Base-by-base conservation (phyloP, 441 rosid genomes). In the Gossypium laxum region DNA sequence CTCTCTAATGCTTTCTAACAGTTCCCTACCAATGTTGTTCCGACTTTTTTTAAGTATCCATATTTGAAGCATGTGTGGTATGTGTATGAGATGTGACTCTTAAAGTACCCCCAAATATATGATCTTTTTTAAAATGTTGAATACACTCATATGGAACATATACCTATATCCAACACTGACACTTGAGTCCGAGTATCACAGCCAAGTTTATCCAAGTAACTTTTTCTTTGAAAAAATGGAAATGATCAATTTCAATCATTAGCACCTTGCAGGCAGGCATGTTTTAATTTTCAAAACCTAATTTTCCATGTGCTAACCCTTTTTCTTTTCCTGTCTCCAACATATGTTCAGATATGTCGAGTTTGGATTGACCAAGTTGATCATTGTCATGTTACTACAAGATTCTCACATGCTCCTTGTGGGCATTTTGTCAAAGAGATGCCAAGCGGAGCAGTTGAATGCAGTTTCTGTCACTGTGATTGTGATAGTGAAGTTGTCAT, bases 311-410 rank as follows among this genome's bases (percentile, higher is more conserved):
- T 32, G 18, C 51, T 45, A 30, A n/a, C 2, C 17, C 55, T 21
- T 63, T 51, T 34, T 18, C 5, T 59, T 4, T n/a, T 10, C 10
- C 57, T 56, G 57, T 34, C 14, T 56, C 41, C 22, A 67, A 24
- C 48, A 67, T 70, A 1, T 66, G 18, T 19, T 5, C 86, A 87
- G 91, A 77, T 87, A 45, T 89, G 91, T 72, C 82, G 79, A 62
- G 91, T 88, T 34, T 79, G 88, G 92, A 83, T 92, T 68, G 90
- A 82, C 74, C 91, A 85, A 80, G 88, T 88, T 12, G 82, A 86
- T 77, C 86, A 81, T 61, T 84, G 89, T 75, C 88, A 81, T 59
- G 87, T 86, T 15, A 80, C 81, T 68, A 89, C 90, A 10, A 81
- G 84, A 78, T 71, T 86, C 73, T 74, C 87, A 0, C 99, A 89